Base-by-base conservation (phyloP, 495 filamentous ascomycete genomes). In the Daldinia grandis region DNA sequence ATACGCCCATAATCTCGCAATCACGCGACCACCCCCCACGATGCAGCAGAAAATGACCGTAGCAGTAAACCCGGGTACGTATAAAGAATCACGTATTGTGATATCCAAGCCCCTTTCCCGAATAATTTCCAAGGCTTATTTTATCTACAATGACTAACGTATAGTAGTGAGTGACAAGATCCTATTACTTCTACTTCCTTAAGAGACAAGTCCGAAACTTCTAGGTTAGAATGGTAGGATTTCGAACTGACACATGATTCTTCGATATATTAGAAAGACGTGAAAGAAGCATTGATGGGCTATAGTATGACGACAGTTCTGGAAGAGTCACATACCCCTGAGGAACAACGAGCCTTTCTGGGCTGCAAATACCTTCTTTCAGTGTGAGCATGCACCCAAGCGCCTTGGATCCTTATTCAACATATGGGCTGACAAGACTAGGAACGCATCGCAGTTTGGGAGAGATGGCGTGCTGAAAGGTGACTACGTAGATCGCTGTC, bases 1-100 rank as follows among this genome's bases (percentile, higher is more conserved):
- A 33, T 76, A 76, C 33, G 78, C 76, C 17, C 78, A 79, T n/a
- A 79, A 72, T 31, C 73, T 79, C 25, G 76, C 73, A n/a, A 70
- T 78, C 4, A 78, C 73, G 15, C 56, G 66, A 9, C 64, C 67
- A 0, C 71, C 73, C 30, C 63, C 65, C 5, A 71, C 67, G 1
- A 55, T 64, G 51, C 59, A 65, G 25, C 69, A 69, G 33, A 69
- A 74, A 55, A 58, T 73, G 66, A 71, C 62, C 54, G 56, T 74
- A 25, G 63, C 67, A 1, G 27, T 61, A 5, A 27, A 64, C 25
- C 70, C 70, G 12, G 42, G 42, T 47, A 47, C 14, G 42, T 47
- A 47, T 47, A 9, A 24, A 24, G 0, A 24, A 21, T 47, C 6
- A 12, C 3, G 0, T 21, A 17, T 47, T 47, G 8, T 17, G 7